phyloP scores from a whole-genome alignment of 805 yeast species.

The Jamesozyma piceae region DNA sequence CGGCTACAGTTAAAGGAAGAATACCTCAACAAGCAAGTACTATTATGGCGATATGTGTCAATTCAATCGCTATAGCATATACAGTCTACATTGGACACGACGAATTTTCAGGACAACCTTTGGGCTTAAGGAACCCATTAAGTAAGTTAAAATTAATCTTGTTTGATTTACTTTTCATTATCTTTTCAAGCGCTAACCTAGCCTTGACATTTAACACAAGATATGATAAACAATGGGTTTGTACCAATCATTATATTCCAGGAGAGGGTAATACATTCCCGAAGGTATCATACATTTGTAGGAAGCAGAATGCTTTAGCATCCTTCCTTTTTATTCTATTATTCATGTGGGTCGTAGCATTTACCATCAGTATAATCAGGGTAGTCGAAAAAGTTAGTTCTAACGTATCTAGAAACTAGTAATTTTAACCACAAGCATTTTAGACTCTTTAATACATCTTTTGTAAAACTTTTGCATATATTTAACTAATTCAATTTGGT shows the following conservation, averaged over 20 bases:
- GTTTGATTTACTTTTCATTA: slow-evolving; percentile 78
- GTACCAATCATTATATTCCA: slow-evolving; percentile 26
- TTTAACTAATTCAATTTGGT: neutral
- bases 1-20: slow-evolving; percentile 12
- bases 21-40: slow-evolving; percentile 79
- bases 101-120: slow-evolving; percentile 84
- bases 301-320: slow-evolving; percentile 68
- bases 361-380: slow-evolving; percentile 71
- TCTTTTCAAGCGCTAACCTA: slow-evolving; percentile 79
- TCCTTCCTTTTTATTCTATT: slow-evolving; percentile 69
- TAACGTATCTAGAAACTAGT: slow-evolving; percentile 1
- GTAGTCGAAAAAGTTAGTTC: slow-evolving; percentile 58
- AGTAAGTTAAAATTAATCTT: slow-evolving; percentile 74
- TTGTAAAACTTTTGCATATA: neutral
- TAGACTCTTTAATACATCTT: neutral
- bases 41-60: slow-evolving; percentile 83
- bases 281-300: slow-evolving; percentile 49
- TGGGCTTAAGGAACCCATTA: slow-evolving; percentile 79
- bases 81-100: slow-evolving; percentile 77
- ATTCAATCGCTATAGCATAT: slow-evolving; percentile 67
- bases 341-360: slow-evolving; percentile 76
- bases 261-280: slow-evolving; percentile 14
- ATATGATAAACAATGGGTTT: slow-evolving; percentile 77
- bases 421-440: neutral
- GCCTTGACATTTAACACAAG: slow-evolving; percentile 79